Percentiles rank a stretch among this genome's conserved stretches.
Evolutionary conservation across 768 basidiomycete species (phyloP).

Genomic region (Leucocoprinus leucothites): DNA sequence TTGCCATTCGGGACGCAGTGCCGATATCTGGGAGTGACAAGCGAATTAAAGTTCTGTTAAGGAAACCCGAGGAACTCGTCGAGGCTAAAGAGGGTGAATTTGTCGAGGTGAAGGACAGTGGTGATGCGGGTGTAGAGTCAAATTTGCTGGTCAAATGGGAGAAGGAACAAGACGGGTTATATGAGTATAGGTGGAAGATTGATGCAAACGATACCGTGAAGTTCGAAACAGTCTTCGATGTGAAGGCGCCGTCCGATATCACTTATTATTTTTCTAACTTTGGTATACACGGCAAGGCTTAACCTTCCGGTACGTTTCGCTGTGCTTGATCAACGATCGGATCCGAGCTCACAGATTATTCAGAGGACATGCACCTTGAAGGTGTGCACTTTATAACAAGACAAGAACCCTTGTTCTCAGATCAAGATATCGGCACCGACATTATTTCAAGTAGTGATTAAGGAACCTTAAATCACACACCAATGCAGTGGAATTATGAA

Average conservation of each 20-base stretch:
- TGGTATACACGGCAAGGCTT: too few species aligned
- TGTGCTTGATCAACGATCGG: too few species aligned
- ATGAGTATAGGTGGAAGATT: constrained; percentile 42
- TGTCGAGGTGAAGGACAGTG: constrained; percentile 14
- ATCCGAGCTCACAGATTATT: too few species aligned
- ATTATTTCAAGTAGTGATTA: too few species aligned
- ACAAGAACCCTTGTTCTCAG: too few species aligned
- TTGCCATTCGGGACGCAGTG: constrained; percentile 46
- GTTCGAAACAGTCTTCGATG: constrained; percentile 50
- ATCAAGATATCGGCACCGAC: too few species aligned
- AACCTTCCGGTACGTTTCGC: too few species aligned
- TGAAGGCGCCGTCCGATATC: constrained; percentile 2
- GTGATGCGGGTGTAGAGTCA: not conserved
- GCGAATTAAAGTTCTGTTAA: constrained; percentile 40
- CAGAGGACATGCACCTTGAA: too few species aligned
- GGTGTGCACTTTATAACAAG: too few species aligned
- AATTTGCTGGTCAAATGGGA: constrained; percentile 24
- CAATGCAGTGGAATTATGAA: too few species aligned
- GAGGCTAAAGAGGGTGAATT: constrained; percentile 38
- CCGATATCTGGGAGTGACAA: constrained; percentile 34
- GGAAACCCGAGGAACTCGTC: constrained; percentile 44
- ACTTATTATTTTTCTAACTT: not conserved
- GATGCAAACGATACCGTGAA: constrained; percentile 17
- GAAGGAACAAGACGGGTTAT: constrained; percentile 27
- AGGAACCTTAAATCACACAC: too few species aligned